A percentile compares a stretch with the other conserved stretches of the same genome.
Conservation (phyloP, 805 yeast species). For the Monosporozyma unispora region DNA sequence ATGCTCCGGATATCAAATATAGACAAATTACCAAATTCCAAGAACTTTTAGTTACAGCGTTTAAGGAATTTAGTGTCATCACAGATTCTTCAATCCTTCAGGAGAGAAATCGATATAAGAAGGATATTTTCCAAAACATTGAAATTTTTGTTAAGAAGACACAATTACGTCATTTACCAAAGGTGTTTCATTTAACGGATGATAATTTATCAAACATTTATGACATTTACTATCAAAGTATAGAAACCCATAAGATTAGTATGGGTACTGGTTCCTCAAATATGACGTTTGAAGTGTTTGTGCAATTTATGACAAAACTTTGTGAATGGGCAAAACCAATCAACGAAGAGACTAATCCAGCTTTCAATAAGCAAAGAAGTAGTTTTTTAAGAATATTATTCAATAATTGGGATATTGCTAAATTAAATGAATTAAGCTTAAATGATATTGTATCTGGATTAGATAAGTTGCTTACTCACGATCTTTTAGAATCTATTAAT, state of each 20-base stretch:
- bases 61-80: constrained; percentile 77
- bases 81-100: constrained; percentile 65
- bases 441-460: constrained; percentile 67
- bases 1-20: constrained; percentile 52
- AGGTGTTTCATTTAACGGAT: constrained; percentile 49
- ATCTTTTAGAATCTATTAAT: constrained; percentile 69
- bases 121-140: constrained; percentile 73
- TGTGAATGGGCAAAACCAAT: constrained; percentile 60
- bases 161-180: constrained; percentile 78
- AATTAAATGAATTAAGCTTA: constrained; percentile 48
- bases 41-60: constrained; percentile 82
- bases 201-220: constrained; percentile 64
- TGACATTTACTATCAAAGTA: constrained; percentile 73
- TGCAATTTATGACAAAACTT: constrained; percentile 64
- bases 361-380: constrained; percentile 27
- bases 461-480: constrained; percentile 57
- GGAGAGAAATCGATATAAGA: constrained; percentile 62
- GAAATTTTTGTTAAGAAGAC: constrained; percentile 88
- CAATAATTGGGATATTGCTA: constrained; percentile 56
- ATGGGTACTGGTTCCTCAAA: constrained; percentile 49
- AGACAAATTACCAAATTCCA: constrained; percentile 76
- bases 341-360: constrained; percentile 30
- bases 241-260: constrained; percentile 52
- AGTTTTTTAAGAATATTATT: constrained; percentile 58
- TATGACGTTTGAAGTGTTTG: constrained; percentile 68